A percentile compares a stretch with the other conserved stretches of the same genome.
Evolutionary conservation across 1,139 yeast genomes (phyloP).

Genomic region (Pichia sp.): DNA sequence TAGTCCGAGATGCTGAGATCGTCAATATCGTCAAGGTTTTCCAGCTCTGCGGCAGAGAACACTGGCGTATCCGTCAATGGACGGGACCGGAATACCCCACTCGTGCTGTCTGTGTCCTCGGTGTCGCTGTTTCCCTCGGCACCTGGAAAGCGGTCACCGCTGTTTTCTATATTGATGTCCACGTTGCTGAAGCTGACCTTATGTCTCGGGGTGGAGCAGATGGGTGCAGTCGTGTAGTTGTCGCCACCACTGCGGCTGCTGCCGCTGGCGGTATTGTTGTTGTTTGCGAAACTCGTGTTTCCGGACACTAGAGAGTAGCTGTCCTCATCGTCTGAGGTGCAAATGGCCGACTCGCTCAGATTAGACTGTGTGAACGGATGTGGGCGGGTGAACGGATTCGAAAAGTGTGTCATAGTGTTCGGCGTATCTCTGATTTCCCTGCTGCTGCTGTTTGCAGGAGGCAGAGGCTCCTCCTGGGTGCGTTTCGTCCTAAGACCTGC

Average conservation of each 20-base stretch:
- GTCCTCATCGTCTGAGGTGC: conserved; percentile 27
- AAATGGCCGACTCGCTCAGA: conserved; percentile 24
- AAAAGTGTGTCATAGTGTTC: background rate
- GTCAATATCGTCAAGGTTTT: conserved; percentile 2
- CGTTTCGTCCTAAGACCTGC: background rate
- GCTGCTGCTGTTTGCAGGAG: background rate
- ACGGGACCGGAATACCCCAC: conserved; percentile 6
- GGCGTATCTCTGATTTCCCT: background rate
- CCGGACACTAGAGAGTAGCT: background rate
- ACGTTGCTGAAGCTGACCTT: conserved; percentile 2
- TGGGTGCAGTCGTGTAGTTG: background rate
- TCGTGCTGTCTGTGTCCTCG: conserved; percentile 28
- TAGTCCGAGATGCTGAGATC: background rate
- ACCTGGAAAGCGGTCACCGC: no score
- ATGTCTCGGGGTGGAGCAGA: background rate
- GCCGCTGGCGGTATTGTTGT: background rate
- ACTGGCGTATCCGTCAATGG: conserved; percentile 14
- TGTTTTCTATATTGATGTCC: background rate
- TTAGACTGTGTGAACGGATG: conserved; percentile 6
- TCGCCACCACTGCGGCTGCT: background rate
- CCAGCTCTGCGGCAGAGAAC: conserved; percentile 7
- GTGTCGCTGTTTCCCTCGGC: background rate
- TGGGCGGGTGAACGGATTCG: conserved; percentile 1
- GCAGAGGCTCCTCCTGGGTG: background rate
- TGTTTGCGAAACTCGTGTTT: background rate